These are phyloP conservation scores for Fusarium tupiense DNA, from an alignment of 2,329 filamentous ascomycete species.

Conservation along the genomic window DNA sequence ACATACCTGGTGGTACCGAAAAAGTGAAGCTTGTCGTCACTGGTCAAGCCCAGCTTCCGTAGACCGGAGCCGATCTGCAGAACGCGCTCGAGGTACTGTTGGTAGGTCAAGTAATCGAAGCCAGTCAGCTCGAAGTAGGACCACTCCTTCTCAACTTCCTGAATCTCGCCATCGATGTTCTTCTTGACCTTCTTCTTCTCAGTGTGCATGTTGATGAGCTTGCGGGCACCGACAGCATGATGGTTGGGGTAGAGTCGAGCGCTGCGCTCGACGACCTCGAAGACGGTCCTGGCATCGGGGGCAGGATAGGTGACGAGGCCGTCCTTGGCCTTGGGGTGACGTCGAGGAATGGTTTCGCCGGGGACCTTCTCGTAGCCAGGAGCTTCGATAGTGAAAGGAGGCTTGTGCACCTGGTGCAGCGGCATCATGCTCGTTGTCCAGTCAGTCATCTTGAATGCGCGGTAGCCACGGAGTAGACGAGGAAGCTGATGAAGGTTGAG, in stretches of 20 bases:
- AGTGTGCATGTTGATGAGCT: constrained; percentile 78
- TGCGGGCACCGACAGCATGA: constrained; percentile 75
- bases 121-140: constrained; percentile 84
- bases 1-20: constrained; percentile 83
- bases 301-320: constrained; percentile 72
- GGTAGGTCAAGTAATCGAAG: constrained; percentile 81
- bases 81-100: constrained; percentile 78
- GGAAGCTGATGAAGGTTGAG: constrained; percentile 7
- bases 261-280: constrained; percentile 78
- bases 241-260: constrained; percentile 70
- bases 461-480: constrained; percentile 22
- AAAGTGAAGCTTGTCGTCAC: constrained; percentile 77
- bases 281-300: constrained; percentile 78
- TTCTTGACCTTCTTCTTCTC: constrained; percentile 93
- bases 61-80: constrained; percentile 77
- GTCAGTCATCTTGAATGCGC: constrained; percentile 40
- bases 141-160: constrained; percentile 90
- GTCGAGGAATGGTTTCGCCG: constrained; percentile 86
- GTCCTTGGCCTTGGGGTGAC: constrained; percentile 77
- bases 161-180: constrained; percentile 81
- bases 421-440: constrained; percentile 59
- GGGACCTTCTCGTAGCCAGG: constrained; percentile 73
- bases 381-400: constrained; percentile 79
- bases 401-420: constrained; percentile 70
- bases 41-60: constrained; percentile 75